Base-by-base conservation (phyloP, 2,329 filamentous ascomycete genomes). In the Dissoconium aciculare region DNA sequence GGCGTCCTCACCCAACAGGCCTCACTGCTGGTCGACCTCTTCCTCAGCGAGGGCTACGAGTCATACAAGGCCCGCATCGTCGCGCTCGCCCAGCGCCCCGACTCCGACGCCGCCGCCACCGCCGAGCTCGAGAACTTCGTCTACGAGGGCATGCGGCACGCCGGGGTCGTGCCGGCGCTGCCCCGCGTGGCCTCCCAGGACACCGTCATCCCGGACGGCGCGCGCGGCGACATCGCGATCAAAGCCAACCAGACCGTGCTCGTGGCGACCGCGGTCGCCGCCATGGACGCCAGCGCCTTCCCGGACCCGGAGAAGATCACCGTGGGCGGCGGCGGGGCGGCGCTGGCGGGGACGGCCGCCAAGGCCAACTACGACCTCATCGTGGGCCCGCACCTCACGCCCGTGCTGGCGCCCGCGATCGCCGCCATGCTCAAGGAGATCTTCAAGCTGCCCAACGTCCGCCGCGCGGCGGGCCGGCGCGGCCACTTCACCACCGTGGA, bases 101-200 rank as follows among this genome's bases (percentile, higher is more conserved):
- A 59, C 4, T 8, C 19, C n/a, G 8, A 8, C 8, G 47, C 49
- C 3, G 49, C 50, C 2, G 56, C 63, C 2, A 55, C 60, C 31
- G 44, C 50, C 17, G 64, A 68, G 41, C 55, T 68, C 1, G 60
- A 64, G 39, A 63, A 64, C 9, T 69, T 64, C 46, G 63, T 68
- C 2, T 66, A 58, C 38, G 66, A 69, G 44, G 66, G 64, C 25
- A 67, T 68, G 60, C 59, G 65, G 8, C 64, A 66, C 41, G 60
- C 60, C 4, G 62, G 63, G 11, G 59, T 64, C 2, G 58, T 67
- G 2, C 63, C 64, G 0, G 64, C 64, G n/a, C 49, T 68, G 1
- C 60, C 63, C n/a, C 63, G 64, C 31, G 53, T 66, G 8, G 63
- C 63, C 3, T 54, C 58, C 11, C 53, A 51, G 27, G 59, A 63